Base-by-base conservation (phyloP, 352 stramenopile species). In the Pythium vanterpoolii region DNA sequence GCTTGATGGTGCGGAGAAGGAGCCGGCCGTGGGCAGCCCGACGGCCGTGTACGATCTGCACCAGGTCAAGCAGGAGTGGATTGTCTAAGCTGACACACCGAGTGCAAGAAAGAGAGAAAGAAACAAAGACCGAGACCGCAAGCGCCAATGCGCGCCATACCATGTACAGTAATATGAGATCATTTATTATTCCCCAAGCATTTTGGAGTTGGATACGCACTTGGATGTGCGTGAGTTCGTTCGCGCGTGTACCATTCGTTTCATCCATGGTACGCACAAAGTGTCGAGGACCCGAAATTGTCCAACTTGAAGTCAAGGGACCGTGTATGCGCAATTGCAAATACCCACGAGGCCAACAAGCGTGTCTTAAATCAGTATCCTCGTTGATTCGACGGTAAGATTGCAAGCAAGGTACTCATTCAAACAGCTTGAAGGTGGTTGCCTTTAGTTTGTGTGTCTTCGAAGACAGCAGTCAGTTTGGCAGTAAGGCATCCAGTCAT, bases 141-240 rank as follows among this genome's bases (percentile, higher is more conserved):
- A 45, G 18, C n/a, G 18, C 16, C 13, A 45, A 24, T 9, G 40
- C 34, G 34, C 47, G 21, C 47, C 14, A 44, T 5, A 36, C 34
- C 50, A 38, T 57, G 50, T 57, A 57, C 34, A 57, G 50, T 57
- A 57, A 47, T 57, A 57, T 57, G 36, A 57, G 23, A 57, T 48
- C 50, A 57, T 57, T 57, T 57, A 55, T 57, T 57, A 56, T 36
- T 8, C 33, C 11, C 9, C 21, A 5, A 42, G 18, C 14, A 13
- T 11, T 6, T 36, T 36, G 31, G 6, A 36, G 34, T 40, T 40
- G 34, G 34, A 40, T 40, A 3, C n/a, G 34, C 34, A 5, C 3
- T 40, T 18, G 11, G 10, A 16, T 40, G 6, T 11, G 6, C 6
- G 31, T 36, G 31, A 13, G 31, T 36, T 13, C 11, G 31, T 11